phyloP scores from a whole-genome alignment of 306 rosid species.

The Datisca glomerata region DNA sequence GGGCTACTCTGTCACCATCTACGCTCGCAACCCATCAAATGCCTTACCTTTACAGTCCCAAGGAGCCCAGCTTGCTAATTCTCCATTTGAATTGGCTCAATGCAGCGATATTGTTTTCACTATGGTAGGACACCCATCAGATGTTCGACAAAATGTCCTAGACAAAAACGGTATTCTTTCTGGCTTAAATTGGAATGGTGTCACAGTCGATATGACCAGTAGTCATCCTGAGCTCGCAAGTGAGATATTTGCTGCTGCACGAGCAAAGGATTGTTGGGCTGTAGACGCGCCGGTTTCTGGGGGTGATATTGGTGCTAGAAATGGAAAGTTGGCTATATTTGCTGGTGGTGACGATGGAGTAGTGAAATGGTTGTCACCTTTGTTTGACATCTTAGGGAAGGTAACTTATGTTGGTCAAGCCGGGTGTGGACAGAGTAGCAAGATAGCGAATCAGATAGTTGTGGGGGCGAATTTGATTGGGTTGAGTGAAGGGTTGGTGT shows the following conservation, averaged over 20 bases:
- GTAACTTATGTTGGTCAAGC: slow-evolving; percentile 44
- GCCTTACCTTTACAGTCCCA: slow-evolving; percentile 36
- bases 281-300: slow-evolving; percentile 86
- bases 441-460: slow-evolving; percentile 61
- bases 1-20: slow-evolving; percentile 59
- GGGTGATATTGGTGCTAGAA: slow-evolving; percentile 75
- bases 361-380: slow-evolving; percentile 47
- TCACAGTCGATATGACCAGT: slow-evolving; percentile 58
- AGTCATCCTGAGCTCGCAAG: slow-evolving; percentile 67
- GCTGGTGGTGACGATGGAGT: slow-evolving; percentile 48
- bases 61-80: slow-evolving; percentile 38
- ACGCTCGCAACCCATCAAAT: slow-evolving; percentile 65
- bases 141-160: slow-evolving; percentile 43
- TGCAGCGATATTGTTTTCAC: slow-evolving; percentile 48
- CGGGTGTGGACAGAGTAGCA: slow-evolving; percentile 72
- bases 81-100: slow-evolving; percentile 36
- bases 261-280: slow-evolving; percentile 35
- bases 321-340: slow-evolving; percentile 60
- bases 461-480: slow-evolving; percentile 53
- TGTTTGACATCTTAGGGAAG: slow-evolving; percentile 40
- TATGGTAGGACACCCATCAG: slow-evolving; percentile 66
- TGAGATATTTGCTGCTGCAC: slow-evolving; percentile 32
- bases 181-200: slow-evolving; percentile 33
- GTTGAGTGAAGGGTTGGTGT: slow-evolving; percentile 65
- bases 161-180: slow-evolving; percentile 23